These are phyloP conservation scores for Ophiostoma angusticollis DNA, from an alignment of 2,329 filamentous ascomycete genomes.

Conservation along the genomic window DNA sequence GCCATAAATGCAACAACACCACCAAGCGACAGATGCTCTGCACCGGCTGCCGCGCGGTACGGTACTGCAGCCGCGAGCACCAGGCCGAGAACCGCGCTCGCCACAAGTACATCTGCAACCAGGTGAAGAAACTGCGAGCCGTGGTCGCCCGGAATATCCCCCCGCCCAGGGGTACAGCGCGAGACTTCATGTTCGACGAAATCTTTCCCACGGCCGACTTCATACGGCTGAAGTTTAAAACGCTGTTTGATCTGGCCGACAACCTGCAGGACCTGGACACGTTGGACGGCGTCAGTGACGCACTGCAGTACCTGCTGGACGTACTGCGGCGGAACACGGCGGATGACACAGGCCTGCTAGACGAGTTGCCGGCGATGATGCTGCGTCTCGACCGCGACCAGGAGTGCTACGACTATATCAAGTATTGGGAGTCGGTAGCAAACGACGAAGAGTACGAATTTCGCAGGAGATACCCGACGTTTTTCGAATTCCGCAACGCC, in stretches of 20 bases:
- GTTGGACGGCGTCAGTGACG: neutral
- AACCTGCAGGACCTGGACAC: conserved; percentile 21
- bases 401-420: conserved; percentile 33
- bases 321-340: conserved; percentile 9
- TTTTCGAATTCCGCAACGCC: conserved; percentile 24
- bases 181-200: conserved; percentile 20
- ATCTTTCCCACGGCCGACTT: conserved; percentile 22
- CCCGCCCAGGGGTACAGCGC: too few relatives aligned
- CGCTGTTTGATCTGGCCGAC: conserved; percentile 18
- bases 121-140: conserved; percentile 13
- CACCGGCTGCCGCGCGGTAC: conserved; percentile 16
- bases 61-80: conserved; percentile 18
- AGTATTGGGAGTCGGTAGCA: conserved; percentile 27
- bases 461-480: conserved; percentile 20
- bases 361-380: conserved; percentile 13
- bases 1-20: too few relatives aligned
- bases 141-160: conserved; percentile 13
- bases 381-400: conserved; percentile 22
- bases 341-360: conserved; percentile 11
- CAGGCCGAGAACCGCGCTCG: conserved; percentile 14
- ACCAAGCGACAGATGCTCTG: too few relatives aligned
- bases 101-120: conserved; percentile 17
- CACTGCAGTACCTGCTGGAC: conserved; percentile 4
- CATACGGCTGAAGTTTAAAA: too few relatives aligned
- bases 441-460: conserved; percentile 22